Percentiles rank a stretch among this genome's conserved stretches.
Evolutionary conservation across 345 rosid genomes (phyloP).

Genomic region (Eucalyptus guilfoylei): DNA sequence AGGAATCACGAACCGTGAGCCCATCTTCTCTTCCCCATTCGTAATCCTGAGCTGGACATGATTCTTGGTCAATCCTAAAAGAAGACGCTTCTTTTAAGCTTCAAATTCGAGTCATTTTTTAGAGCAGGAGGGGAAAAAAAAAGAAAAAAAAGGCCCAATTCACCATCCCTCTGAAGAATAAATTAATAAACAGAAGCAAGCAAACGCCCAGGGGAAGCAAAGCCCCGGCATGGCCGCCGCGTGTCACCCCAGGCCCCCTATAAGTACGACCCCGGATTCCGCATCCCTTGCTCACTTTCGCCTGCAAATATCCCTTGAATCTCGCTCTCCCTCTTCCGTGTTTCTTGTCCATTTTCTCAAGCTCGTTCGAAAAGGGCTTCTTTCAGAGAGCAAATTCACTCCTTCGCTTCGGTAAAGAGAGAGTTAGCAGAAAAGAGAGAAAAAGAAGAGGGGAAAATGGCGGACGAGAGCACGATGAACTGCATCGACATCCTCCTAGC

Average conservation of each 20-base stretch:
- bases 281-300: neutral
- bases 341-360: neutral
- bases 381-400: neutral
- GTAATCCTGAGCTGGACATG: neutral
- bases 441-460: slow-evolving; percentile 1
- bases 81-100: neutral
- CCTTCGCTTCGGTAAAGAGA: neutral
- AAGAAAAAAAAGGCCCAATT: fast-evolving
- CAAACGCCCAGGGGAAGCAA: neutral
- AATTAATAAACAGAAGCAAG: neutral
- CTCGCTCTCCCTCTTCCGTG: neutral
- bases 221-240: neutral
- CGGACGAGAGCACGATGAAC: slow-evolving; percentile 28
- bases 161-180: neutral
- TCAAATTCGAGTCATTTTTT: neutral
- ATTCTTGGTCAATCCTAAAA: neutral
- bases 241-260: neutral
- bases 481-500: slow-evolving; percentile 73
- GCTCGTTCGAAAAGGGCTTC: neutral
- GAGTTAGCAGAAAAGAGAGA: neutral
- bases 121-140: neutral
- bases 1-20: neutral
- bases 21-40: neutral
- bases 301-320: neutral
- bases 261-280: neutral